A percentile compares a stretch with the other conserved stretches of the same genome.
phyloP scores from a whole-genome alignment of 306 rosid species.

The Acmispon strigosus region DNA sequence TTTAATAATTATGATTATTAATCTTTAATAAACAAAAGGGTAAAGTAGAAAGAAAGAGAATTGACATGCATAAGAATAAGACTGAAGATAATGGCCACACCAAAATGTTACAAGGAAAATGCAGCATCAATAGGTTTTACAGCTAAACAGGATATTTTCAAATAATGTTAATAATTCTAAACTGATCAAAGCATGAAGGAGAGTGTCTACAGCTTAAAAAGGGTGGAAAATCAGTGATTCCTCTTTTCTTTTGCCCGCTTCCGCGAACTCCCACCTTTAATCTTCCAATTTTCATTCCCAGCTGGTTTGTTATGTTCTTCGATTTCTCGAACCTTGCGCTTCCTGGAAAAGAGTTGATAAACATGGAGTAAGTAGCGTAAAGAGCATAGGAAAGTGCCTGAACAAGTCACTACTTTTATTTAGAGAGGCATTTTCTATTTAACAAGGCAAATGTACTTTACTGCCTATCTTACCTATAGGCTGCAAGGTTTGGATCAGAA shows the following conservation, averaged over 20 bases:
- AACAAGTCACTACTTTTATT: not conserved
- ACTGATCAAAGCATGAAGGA: too few species aligned
- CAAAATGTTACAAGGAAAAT: too few species aligned
- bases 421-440: not conserved
- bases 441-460: not conserved
- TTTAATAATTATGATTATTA: too few species aligned
- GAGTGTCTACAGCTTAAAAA: not conserved
- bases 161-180: too few species aligned
- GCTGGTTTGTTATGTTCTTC: constrained; percentile 58
- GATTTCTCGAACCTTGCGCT: constrained; percentile 67
- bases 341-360: constrained; percentile 32
- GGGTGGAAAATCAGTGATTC: not conserved
- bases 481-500: constrained; percentile 14
- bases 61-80: too few species aligned
- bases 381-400: not conserved
- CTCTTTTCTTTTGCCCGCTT: constrained; percentile 70
- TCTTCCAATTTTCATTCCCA: constrained; percentile 80
- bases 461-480: constrained; percentile 7
- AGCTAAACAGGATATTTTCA: too few species aligned
- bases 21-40: too few species aligned
- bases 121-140: too few species aligned
- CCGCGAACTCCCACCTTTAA: constrained; percentile 38
- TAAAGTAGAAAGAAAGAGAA: too few species aligned
- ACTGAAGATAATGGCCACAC: too few species aligned
- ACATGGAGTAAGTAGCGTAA: not conserved